Conservation (phyloP, 768 basidiomycete species). For the Kondoa malvinella region DNA sequence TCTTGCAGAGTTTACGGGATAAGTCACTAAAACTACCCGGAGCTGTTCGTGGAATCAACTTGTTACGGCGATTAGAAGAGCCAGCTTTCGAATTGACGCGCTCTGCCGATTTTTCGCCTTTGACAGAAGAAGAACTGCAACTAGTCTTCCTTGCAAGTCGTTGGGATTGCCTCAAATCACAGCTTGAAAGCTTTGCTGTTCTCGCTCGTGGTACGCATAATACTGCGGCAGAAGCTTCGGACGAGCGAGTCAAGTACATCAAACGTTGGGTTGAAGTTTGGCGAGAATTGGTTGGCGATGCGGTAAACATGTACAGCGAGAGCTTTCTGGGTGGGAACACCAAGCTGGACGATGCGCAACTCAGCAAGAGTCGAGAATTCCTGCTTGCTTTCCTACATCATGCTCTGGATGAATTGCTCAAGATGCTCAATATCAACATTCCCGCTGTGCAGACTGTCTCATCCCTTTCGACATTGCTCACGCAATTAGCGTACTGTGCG, state of each 20-base stretch:
- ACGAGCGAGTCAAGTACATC: conserved; percentile 32
- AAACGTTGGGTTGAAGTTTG: conserved; percentile 36
- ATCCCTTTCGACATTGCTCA: conserved; percentile 63
- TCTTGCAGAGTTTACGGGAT: conserved; percentile 23
- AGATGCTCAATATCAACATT: conserved; percentile 42
- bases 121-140: conserved; percentile 23
- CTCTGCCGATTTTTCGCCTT: background rate
- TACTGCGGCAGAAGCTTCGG: background rate
- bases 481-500: conserved; percentile 84
- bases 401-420: conserved; percentile 29
- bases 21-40: conserved; percentile 25
- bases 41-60: conserved; percentile 22
- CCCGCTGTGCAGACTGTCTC: conserved; percentile 39
- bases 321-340: conserved; percentile 30
- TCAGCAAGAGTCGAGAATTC: background rate
- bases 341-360: background rate
- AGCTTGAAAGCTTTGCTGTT: conserved; percentile 17
- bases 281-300: conserved; percentile 37
- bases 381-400: conserved; percentile 39
- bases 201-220: conserved; percentile 5
- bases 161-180: conserved; percentile 24
- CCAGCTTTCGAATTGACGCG: background rate
- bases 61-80: conserved; percentile 19
- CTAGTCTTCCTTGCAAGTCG: conserved; percentile 24
- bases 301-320: conserved; percentile 33